Percentiles rank a stretch among this genome's conserved stretches.
Conservation (phyloP, 129 eudicot species). For the Saussurea involucrata region DNA sequence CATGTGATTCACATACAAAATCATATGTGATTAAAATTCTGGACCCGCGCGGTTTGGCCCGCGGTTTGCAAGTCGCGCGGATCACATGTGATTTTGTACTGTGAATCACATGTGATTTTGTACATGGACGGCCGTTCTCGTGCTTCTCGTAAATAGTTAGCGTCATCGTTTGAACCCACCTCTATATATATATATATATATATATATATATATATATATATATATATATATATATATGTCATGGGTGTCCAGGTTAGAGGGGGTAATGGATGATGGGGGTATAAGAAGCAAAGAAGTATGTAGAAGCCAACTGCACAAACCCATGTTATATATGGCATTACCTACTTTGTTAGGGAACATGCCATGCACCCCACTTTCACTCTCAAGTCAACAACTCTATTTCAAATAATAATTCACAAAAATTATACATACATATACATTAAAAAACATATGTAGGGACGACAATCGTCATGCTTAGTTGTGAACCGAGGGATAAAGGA, state of each 20-base stretch:
- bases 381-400: conserved; percentile 18
- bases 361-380: conserved; percentile 18
- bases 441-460: too few relatives aligned
- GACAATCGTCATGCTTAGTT: too few relatives aligned
- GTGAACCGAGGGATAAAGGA: too few relatives aligned
- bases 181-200: neutral
- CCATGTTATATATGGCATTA: conserved; percentile 14
- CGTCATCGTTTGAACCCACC: neutral
- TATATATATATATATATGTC: neutral
- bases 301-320: conserved; percentile 18
- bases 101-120: too few relatives aligned
- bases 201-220: neutral
- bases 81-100: too few relatives aligned
- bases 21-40: too few relatives aligned
- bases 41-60: too few relatives aligned
- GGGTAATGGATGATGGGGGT: conserved; percentile 29
- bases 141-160: too few relatives aligned
- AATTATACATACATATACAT: neutral
- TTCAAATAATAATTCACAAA: conserved; percentile 15
- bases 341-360: conserved; percentile 29
- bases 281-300: conserved; percentile 2
- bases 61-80: too few relatives aligned
- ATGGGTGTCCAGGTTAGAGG: conserved; percentile 28
- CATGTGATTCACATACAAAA: too few relatives aligned
- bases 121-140: too few relatives aligned